phyloP scores from a whole-genome alignment of 2,329 filamentous ascomycete species.

The Sclerotiophoma versabilis region DNA sequence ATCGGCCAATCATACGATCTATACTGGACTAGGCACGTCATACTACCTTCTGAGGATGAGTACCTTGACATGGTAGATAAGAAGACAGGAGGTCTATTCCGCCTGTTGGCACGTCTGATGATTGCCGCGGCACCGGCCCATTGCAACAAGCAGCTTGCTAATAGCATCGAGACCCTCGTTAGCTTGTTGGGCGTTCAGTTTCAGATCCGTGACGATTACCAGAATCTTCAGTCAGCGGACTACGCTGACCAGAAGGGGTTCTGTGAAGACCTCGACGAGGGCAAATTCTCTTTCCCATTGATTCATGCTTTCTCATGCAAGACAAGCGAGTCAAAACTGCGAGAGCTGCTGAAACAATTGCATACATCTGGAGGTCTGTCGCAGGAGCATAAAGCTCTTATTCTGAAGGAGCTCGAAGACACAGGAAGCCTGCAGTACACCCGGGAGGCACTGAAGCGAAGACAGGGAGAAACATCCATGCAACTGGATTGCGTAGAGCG shows the following conservation, averaged over 20 bases:
- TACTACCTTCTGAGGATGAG: neutral
- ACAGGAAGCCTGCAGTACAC: too few relatives aligned
- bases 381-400: too few relatives aligned
- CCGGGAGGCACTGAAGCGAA: too few relatives aligned
- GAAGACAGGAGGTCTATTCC: neutral
- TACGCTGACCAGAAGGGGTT: slow-evolving; percentile 88
- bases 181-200: slow-evolving; percentile 73
- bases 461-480: too few relatives aligned
- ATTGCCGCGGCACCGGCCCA: neutral
- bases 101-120: neutral
- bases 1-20: neutral
- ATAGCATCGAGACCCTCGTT: neutral
- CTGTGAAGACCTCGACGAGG: slow-evolving; percentile 88
- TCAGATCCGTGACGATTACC: slow-evolving; percentile 89
- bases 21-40: neutral
- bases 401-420: too few relatives aligned
- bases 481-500: too few relatives aligned
- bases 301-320: too few relatives aligned
- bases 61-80: neutral
- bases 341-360: too few relatives aligned
- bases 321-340: too few relatives aligned
- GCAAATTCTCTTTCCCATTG: neutral
- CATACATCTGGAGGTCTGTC: too few relatives aligned
- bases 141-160: too few relatives aligned
- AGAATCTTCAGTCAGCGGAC: slow-evolving; percentile 67